A percentile compares a stretch with the other conserved stretches of the same genome.
Conservation (phyloP, 176 grass and related monocot genomes). For the Chloris gayana region DNA sequence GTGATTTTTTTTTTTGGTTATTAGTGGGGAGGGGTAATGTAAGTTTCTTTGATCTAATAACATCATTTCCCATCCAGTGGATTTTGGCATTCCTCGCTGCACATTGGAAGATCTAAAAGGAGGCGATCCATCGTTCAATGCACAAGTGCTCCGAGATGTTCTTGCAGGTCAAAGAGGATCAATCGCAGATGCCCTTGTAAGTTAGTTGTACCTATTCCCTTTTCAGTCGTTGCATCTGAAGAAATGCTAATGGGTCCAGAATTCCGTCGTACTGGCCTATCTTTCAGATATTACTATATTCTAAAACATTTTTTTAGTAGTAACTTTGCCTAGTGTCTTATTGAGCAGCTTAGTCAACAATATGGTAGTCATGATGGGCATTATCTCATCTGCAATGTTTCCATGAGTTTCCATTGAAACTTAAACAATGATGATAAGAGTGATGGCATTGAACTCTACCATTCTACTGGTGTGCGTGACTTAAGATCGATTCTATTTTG, state of each 20-base stretch:
- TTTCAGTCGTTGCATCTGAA: not conserved
- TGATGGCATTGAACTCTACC: not conserved
- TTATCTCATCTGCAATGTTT: not conserved
- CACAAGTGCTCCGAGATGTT: constrained; percentile 82
- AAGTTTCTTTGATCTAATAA: not conserved
- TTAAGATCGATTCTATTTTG: not conserved
- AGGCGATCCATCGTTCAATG: constrained; percentile 74
- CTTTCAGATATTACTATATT: not conserved
- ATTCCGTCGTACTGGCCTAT: not conserved
- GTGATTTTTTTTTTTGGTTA: not conserved
- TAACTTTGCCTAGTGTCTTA: not conserved
- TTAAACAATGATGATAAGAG: not conserved
- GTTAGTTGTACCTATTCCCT: constrained; percentile 15
- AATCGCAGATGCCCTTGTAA: constrained; percentile 95
- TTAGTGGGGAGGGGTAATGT: not conserved
- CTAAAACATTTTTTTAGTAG: not conserved
- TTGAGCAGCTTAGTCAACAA: not conserved
- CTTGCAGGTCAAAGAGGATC: constrained; percentile 88
- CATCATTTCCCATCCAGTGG: constrained; percentile 60
- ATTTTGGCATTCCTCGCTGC: constrained; percentile 95
- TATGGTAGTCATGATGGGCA: not conserved
- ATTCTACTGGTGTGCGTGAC: not conserved
- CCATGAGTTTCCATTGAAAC: not conserved
- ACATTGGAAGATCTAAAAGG: constrained; percentile 83
- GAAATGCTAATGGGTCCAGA: not conserved